Percentiles rank a stretch among this genome's conserved stretches.
phyloP scores from a whole-genome alignment of 2,329 filamentous ascomycete species.

The Neofusicoccum ribis region DNA sequence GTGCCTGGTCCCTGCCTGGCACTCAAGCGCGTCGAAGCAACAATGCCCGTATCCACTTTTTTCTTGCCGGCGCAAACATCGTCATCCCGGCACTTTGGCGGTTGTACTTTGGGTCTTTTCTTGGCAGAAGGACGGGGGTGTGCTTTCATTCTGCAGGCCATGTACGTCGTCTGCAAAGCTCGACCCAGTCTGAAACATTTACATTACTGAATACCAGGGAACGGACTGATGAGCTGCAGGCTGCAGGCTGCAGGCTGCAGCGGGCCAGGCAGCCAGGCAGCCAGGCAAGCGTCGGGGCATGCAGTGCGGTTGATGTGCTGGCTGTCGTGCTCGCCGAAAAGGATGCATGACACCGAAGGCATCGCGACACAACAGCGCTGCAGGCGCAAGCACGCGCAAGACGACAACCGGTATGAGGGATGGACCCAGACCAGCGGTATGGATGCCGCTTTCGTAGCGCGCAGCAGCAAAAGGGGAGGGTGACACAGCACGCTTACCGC shows the following conservation, averaged over 20 bases:
- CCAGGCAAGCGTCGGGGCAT: background rate
- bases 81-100: background rate
- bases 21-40: background rate
- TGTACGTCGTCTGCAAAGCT: conserved; percentile 1
- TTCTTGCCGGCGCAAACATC: background rate
- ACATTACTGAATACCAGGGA: background rate
- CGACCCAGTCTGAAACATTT: conserved; percentile 6
- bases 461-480: background rate
- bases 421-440: background rate
- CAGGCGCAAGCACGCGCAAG: conserved; percentile 11
- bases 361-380: background rate
- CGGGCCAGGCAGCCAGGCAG: background rate
- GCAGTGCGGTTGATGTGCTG: conserved; percentile 10
- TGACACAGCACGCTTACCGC: conserved; percentile 7
- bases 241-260: background rate
- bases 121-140: background rate
- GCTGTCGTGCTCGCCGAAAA: background rate
- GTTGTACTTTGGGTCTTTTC: background rate
- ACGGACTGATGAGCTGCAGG: conserved; percentile 1
- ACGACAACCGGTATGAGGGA: conserved; percentile 6
- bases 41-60: conserved; percentile 13
- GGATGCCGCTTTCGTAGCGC: conserved; percentile 1
- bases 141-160: background rate
- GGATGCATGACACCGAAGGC: conserved; percentile 1
- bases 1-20: conserved; percentile 8